Evolutionary conservation across 371 early-diverging fungal genomes (phyloP), one percentile per base, ranked within the genome.

Genomic region (Circinella umbellata): DNA sequence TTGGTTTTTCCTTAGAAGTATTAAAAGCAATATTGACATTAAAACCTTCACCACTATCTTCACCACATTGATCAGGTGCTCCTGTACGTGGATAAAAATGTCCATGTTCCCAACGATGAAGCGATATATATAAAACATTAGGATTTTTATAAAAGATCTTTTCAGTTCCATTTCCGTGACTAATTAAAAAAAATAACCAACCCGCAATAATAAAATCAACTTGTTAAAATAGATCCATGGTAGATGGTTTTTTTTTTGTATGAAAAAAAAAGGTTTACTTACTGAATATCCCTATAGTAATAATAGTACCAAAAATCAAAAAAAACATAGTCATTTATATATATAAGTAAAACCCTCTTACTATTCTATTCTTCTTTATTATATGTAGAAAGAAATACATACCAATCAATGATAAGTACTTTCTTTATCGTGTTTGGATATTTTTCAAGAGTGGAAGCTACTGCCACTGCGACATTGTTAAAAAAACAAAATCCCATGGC

Each of bases 401-500:
- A 82, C 85, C 85, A 91, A 63, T 91, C 91, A 64, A 91, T 79
- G 39, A 91, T 82, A 39, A 89, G 69, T 27, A 89, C 82, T 68
- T 85, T 86, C 68, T 83, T 79, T 14, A 88, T 78, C 13, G 74
- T 80, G 27, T 77, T 64, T 0, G 87, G 78, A 67, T 87, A 80
- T 66, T 79, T 83, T 34, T 80, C 78, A 35, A 89, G 48, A 1
- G 86, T 82, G 20, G 81, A 70, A 14, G 84, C 77, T 13, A 86
- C 90, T 10, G 91, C 88, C 39, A 90, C 86, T 15, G 89, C 91
- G 8, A 89, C 89, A 70, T 90, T 91, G 71, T 91, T 91, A 72
- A 86, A 90, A 62, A 88, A 86, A 59, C 91, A 91, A 71, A 86
- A 91, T 6, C 91, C 91, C 91, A 88, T 91, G 14, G 88, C 89